phyloP scores from a whole-genome alignment of 2,329 filamentous ascomycete genomes.

The Gnomoniopsis sp. region DNA sequence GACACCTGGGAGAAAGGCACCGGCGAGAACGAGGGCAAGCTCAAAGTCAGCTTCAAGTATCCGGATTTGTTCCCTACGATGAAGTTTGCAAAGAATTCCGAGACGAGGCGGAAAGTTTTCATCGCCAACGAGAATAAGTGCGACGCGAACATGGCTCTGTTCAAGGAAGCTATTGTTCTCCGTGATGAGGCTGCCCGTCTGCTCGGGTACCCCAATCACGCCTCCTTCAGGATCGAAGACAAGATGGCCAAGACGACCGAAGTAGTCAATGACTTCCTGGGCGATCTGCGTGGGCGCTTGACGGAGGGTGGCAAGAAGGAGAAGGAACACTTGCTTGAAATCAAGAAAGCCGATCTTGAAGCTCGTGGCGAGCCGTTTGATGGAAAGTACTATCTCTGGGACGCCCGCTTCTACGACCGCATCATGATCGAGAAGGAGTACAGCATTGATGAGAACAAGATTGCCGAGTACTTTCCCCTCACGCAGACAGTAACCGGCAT shows the following conservation, averaged over 20 bases:
- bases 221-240: conserved; percentile 71
- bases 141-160: conserved; percentile 68
- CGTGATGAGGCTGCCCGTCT: conserved; percentile 76
- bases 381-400: conserved; percentile 78
- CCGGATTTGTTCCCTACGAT: conserved; percentile 74
- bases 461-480: conserved; percentile 82
- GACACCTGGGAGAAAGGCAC: conserved; percentile 67
- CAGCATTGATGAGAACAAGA: conserved; percentile 73
- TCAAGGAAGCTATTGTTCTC: conserved; percentile 70
- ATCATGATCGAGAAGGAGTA: conserved; percentile 79
- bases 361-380: conserved; percentile 57
- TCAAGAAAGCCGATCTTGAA: conserved; percentile 70
- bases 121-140: conserved; percentile 79
- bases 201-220: conserved; percentile 74
- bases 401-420: conserved; percentile 75
- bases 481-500: conserved; percentile 71
- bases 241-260: conserved; percentile 81
- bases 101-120: conserved; percentile 66
- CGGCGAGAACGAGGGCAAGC: conserved; percentile 65
- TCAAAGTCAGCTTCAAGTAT: conserved; percentile 79
- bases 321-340: conserved; percentile 63
- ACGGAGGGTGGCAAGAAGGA: conserved; percentile 69
- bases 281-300: conserved; percentile 65
- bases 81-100: conserved; percentile 71
- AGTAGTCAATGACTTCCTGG: conserved; percentile 70